Evolutionary conservation across 805 yeast genomes (phyloP).

Genomic region (Starmerella floricola): DNA sequence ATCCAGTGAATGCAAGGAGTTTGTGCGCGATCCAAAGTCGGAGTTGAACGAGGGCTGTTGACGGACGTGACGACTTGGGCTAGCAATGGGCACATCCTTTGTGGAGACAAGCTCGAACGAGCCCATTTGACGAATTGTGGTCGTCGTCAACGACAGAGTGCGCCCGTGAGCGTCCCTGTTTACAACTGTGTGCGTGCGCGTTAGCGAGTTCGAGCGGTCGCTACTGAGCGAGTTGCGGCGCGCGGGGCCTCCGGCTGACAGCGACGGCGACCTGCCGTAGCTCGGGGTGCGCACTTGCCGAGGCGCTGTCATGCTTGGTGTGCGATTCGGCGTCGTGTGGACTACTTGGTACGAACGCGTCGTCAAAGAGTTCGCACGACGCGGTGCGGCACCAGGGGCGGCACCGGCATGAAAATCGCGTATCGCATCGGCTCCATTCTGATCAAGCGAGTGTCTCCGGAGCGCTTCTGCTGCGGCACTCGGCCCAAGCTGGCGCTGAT

Average conservation of each 20-base stretch:
- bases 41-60: slow-evolving; percentile 5
- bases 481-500: slow-evolving; percentile 18
- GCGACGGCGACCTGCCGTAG: neutral
- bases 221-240: slow-evolving; percentile 18
- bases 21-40: slow-evolving; percentile 5
- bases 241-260: neutral
- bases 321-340: neutral
- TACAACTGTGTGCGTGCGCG: slow-evolving; percentile 24
- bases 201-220: slow-evolving; percentile 23
- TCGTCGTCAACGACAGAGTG: slow-evolving; percentile 30
- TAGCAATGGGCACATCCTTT: slow-evolving; percentile 22
- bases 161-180: slow-evolving; percentile 26
- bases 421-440: slow-evolving; percentile 20
- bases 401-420: slow-evolving; percentile 16
- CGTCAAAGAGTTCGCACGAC: slow-evolving; percentile 23
- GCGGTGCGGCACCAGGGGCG: slow-evolving; percentile 1
- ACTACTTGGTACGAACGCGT: slow-evolving; percentile 11
- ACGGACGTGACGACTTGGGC: slow-evolving; percentile 5
- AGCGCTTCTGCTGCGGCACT: slow-evolving; percentile 32
- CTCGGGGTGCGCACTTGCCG: slow-evolving; percentile 3
- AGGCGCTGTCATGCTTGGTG: neutral
- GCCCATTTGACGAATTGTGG: slow-evolving; percentile 30
- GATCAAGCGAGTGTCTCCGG: slow-evolving; percentile 27
- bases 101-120: slow-evolving; percentile 29
- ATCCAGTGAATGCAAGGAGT: slow-evolving; percentile 17